Base-by-base conservation (phyloP, 2,329 filamentous ascomycete species). In the Bipolaris oryzae region DNA sequence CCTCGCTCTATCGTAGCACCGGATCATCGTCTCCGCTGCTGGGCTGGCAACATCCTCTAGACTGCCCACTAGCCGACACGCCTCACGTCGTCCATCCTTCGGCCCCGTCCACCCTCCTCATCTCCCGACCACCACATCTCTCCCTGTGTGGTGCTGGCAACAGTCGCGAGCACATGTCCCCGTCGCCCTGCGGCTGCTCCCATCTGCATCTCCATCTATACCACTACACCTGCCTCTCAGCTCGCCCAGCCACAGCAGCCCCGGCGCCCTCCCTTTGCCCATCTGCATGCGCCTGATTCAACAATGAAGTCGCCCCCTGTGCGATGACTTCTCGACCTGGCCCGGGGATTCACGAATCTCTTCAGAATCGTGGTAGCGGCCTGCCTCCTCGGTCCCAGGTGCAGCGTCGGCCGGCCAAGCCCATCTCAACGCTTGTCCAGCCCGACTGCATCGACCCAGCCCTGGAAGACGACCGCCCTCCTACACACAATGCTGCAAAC, bases 321-420 rank as follows among this genome's bases (percentile, higher is more conserved):
- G 76, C 75, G 66, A 78, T 78, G 76, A 77, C 69, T 76, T 77
- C 76, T 71, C 75, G 76, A 75, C 73, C 74, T 76, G 73, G 71
- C 67, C 70, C 68, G 70, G 74, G 74, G 68, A 71, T 72, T 61
- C 74, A 70, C 66, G 71, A 75, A 64, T 69, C 67, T 69, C 71
- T 71, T 57, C 75, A 76, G 64, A 73, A 65, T 62, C 67, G 71
- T 62, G 73, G 68, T 63, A 71, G 66, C 64, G 70, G 62, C 61
- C 66, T 63, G 63, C 70, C 68, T 43, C 64, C 64, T 51, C 65
- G 64, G 56, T 59, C 62, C 50, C 71, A 70, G 58, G 64, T 53
- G 61, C 70, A 68, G 57, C 65, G 66, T 50, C 70, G 61, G 51
- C 66, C 68, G 55, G 68, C 68, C 51, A 68, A 70, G 65, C 70